phyloP scores from a whole-genome alignment of 2,329 filamentous ascomycete species.

The Phyllosticta citrichinensis region DNA sequence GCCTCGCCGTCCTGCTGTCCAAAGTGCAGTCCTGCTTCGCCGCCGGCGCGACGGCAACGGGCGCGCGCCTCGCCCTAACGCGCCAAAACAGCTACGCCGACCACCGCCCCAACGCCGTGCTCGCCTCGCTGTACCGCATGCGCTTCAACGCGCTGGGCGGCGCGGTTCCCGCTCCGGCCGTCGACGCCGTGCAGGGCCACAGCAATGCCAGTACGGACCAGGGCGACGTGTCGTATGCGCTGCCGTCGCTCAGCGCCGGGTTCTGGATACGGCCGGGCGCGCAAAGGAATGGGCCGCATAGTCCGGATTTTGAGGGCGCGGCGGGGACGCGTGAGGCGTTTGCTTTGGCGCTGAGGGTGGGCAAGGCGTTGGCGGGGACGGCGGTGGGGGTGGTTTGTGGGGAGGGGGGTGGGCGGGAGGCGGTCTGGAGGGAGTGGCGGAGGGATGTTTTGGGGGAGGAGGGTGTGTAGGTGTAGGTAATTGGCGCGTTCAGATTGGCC shows the following conservation, averaged over 20 bases:
- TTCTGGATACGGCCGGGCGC: constrained; percentile 37
- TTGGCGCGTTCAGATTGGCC: too few relatives aligned
- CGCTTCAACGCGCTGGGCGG: constrained; percentile 25
- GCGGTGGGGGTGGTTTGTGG: constrained; percentile 27
- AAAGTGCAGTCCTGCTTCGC: constrained; percentile 34
- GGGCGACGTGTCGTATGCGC: constrained; percentile 47
- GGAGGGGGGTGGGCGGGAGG: constrained; percentile 2
- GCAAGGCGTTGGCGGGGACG: constrained; percentile 27
- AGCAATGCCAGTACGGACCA: constrained; percentile 51
- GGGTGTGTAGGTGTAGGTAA: too few relatives aligned
- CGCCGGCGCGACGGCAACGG: constrained; percentile 40
- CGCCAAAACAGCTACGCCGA: constrained; percentile 40
- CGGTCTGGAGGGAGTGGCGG: constrained; percentile 17
- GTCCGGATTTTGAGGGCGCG: constrained; percentile 30
- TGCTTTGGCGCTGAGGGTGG: constrained; percentile 23
- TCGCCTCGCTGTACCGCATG: constrained; percentile 23
- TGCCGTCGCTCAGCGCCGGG: constrained; percentile 45
- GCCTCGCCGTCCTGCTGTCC: constrained; percentile 22
- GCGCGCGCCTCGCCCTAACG: constrained; percentile 39
- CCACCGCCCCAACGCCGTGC: constrained; percentile 44
- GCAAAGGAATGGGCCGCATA: constrained; percentile 27
- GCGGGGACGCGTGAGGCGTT: constrained; percentile 28
- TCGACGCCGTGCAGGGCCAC: constrained; percentile 33
- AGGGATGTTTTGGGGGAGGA: constrained; percentile 19
- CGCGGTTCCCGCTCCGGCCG: constrained; percentile 26